Base-by-base conservation (phyloP, 2,329 filamentous ascomycete genomes). In the Simplicillium sp. region DNA sequence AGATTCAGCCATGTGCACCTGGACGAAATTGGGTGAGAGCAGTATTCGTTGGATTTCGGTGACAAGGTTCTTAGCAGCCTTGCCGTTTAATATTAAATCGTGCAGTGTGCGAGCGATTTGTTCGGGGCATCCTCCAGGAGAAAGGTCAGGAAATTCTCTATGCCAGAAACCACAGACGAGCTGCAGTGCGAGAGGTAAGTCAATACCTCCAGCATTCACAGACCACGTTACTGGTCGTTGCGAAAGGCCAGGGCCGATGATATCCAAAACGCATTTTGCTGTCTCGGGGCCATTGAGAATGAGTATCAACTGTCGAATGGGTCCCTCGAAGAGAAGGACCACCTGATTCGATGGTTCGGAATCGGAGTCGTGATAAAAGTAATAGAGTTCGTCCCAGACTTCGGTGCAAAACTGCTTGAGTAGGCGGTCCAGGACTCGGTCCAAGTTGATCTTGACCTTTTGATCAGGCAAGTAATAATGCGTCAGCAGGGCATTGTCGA, bases 1-100 rank as follows among this genome's bases (percentile, higher is more conserved):
- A 3, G 60, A 61, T 40, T 62, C 60, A 47, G 58, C 54, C n/a
- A 61, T 44, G 38, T 63, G 59, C 45, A 62, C 55, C 40, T 62
- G 60, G 11, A 63, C 56, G 38, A 54, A 54, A 29, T 63, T 57
- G 2, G 60, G 60, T 0, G 59, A 59, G 11, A 60, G 38, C 1
- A 64, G 43, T 9, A 55, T 46, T 29, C 51, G 53, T 11, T 51
- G 51, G 29, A 62, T 55, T 18, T 49, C 48, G 2, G 44, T 38
- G n/a, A 62, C 49, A 11, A 64, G 54, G 2, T 50, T 46, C 11
- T 40, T 50, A 2, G 58, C 52, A 0, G 59, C 54, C 9, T 45
- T 40, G 9, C 60, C 58, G 1, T 50, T 53, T 4, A 54, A 51
- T 17, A 62, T 54, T 12, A 52, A 50, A 8, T 43, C 47, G 36